Conservation (phyloP, 352 stramenopile genomes). For the Phytophthora meadii region DNA sequence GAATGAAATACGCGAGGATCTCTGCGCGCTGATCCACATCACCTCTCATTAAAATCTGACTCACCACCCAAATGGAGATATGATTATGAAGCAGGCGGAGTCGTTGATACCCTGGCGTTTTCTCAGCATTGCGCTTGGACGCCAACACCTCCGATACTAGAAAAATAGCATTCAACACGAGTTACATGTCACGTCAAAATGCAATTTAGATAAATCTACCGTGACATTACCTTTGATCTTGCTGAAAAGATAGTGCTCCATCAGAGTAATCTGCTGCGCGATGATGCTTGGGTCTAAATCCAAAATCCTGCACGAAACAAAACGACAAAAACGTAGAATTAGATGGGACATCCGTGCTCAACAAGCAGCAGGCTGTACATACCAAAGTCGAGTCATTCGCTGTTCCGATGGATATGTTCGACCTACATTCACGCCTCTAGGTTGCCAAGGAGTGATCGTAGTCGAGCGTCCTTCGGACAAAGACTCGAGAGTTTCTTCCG, state of each 20-base stretch:
- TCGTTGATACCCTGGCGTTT: conserved; percentile 84
- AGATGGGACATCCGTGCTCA: neutral
- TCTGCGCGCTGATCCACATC: conserved; percentile 85
- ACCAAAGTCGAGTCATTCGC: conserved; percentile 64
- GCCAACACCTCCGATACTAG: conserved; percentile 82
- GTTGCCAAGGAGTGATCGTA: conserved; percentile 66
- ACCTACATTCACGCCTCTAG: conserved; percentile 50
- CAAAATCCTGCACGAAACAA: conserved; percentile 55
- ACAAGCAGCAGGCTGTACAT: conserved; percentile 13
- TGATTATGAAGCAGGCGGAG: conserved; percentile 87
- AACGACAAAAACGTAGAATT: neutral
- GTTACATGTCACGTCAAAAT: neutral
- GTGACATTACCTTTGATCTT: conserved; percentile 75
- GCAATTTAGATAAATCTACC: neutral
- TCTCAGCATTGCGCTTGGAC: conserved; percentile 76
- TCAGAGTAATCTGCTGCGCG: conserved; percentile 84
- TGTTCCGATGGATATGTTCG: conserved; percentile 34
- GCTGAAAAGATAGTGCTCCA: conserved; percentile 90
- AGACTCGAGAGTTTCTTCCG: conserved; percentile 41
- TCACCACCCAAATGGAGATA: conserved; percentile 87
- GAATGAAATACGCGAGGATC: conserved; percentile 86
- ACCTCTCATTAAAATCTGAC: conserved; percentile 76
- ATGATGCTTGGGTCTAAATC: conserved; percentile 82
- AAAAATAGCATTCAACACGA: neutral
- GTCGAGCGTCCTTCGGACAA: conserved; percentile 38